Percentiles rank a stretch among this genome's conserved stretches.
These are phyloP conservation scores for Trametes villosa DNA, from an alignment of 768 basidiomycete genomes.

Conservation along the genomic window DNA sequence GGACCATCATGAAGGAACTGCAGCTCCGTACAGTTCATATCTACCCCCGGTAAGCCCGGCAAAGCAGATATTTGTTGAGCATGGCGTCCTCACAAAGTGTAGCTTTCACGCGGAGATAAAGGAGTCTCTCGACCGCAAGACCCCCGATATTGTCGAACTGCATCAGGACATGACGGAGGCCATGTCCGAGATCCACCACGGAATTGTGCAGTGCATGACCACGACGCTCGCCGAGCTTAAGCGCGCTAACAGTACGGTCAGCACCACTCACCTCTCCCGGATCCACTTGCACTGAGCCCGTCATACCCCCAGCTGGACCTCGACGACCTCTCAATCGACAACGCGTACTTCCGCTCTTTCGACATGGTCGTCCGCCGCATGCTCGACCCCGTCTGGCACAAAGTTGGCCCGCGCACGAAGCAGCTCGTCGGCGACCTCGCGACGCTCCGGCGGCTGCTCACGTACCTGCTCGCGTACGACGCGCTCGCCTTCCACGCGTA, in stretches of 20 bases:
- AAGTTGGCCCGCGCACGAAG: conserved; percentile 90
- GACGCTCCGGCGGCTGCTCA: conserved; percentile 79
- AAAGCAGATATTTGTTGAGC: background rate
- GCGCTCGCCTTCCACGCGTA: conserved; percentile 89
- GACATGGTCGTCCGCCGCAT: conserved; percentile 87
- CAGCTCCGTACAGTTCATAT: conserved; percentile 89
- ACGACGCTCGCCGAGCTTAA: conserved; percentile 88
- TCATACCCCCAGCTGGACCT: conserved; percentile 76
- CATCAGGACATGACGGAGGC: conserved; percentile 82
- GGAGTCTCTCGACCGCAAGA: conserved; percentile 75
- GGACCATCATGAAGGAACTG: conserved; percentile 91
- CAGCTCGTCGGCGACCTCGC: conserved; percentile 90
- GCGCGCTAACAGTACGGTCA: conserved; percentile 76
- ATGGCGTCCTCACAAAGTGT: conserved; percentile 12
- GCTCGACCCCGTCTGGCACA: conserved; percentile 95
- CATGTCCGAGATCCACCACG: conserved; percentile 92
- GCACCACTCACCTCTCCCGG: background rate
- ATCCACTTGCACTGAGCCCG: background rate
- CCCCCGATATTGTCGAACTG: conserved; percentile 91
- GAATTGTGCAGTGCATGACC: conserved; percentile 93
- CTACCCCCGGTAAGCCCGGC: conserved; percentile 73
- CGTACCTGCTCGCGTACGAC: conserved; percentile 88
- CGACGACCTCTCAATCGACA: conserved; percentile 91
- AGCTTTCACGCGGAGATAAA: conserved; percentile 94
- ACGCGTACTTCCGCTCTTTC: conserved; percentile 92